Evolutionary conservation across 176 grass and related monocot species (phyloP), one percentile per base, ranked within the genome.

Genomic region (Aegilops speltoides): DNA sequence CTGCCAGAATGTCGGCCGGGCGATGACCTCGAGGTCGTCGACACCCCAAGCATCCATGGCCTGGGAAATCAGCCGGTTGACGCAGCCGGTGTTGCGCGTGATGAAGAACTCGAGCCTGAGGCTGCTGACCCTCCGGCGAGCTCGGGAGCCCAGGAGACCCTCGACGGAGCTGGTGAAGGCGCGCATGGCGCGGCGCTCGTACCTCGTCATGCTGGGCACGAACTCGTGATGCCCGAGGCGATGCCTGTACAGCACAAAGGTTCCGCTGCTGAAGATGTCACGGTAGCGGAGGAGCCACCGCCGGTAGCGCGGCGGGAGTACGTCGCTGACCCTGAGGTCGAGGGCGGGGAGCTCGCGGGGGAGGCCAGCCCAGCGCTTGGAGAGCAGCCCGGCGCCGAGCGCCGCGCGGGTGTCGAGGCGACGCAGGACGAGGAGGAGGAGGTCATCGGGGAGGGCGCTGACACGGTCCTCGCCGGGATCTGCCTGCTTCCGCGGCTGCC

Each of bases 161-260:
- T 23, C 8, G 19, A 61, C 20, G 76, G 29, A 78, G 48, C 32
- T 4, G 54, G 28, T 78, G 29, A 78, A 8, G 2, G 74, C 74
- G 74, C 46, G 26, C 74, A 77, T 56, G 74, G 74, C 46, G 46
- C 31, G 76, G 76, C 76, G 52, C 76, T 78, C 76, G 76, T 78
- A 61, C 76, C 54, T 74, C 40, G n/a, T 64, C n/a, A 64, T 64
- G 24, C 12, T 15, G 62, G 62, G 24, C 62, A 64, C 4, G 77
- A 85, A 46, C 13, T 56, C 41, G 22, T 29, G 19, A 0, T 10
- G 22, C 70, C 1, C 8, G 5, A 48, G 6, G 43, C 26, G 6
- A 24, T 4, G 24, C 14, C 33, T 24, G 50, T 72, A 73, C 2
- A 64, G 4, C 62, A 16, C 26, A 24, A 7, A 43, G 37, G 37